phyloP scores from a whole-genome alignment of 495 filamentous ascomycete genomes.

The Aspergillus biplanus region DNA sequence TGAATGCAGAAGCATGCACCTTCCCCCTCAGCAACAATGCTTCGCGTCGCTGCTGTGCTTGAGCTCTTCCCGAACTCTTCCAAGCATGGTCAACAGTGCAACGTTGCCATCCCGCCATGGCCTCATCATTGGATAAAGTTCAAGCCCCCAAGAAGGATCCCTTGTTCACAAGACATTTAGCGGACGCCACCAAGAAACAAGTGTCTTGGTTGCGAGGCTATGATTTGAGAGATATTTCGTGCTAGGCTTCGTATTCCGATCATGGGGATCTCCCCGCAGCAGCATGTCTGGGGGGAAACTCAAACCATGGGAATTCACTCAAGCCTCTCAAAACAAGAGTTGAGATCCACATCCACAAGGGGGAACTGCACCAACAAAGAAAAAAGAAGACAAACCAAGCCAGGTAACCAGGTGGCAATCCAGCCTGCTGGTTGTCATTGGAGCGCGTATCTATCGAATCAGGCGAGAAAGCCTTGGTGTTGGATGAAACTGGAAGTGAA shows the following conservation, averaged over 20 bases:
- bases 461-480: too few species aligned
- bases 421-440: too few species aligned
- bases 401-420: not conserved
- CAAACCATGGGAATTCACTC: not conserved
- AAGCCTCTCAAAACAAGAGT: not conserved
- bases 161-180: conserved; percentile 18
- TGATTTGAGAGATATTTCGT: conserved; percentile 2
- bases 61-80: not conserved
- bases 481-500: too few species aligned
- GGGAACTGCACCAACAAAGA: not conserved
- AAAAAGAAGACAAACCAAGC: not conserved
- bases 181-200: conserved; percentile 12
- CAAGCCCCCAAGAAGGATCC: not conserved
- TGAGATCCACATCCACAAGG: not conserved
- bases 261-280: not conserved
- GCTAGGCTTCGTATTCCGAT: not conserved
- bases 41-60: not conserved
- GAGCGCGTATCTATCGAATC: too few species aligned
- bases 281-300: not conserved
- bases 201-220: conserved; percentile 8
- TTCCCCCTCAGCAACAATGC: not conserved
- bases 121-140: conserved; percentile 12
- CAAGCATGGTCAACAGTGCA: conserved; percentile 12
- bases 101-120: conserved; percentile 10
- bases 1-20: conserved; percentile 2